Conservation (phyloP, 2,329 filamentous ascomycete genomes). For the Botrytis galanthina region DNA sequence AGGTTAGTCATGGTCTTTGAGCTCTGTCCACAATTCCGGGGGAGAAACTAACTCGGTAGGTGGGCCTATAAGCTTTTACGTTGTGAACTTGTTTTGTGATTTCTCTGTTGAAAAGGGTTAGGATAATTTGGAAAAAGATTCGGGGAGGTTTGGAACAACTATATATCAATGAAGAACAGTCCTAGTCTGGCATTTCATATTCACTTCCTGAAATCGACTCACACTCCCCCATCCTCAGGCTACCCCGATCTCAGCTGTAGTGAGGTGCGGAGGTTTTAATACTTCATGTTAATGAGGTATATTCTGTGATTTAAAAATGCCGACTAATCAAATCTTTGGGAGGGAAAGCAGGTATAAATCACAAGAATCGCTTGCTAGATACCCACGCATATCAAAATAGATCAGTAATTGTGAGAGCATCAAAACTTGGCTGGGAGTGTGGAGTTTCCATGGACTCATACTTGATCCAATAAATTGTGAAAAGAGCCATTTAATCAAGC, state of each 20-base stretch:
- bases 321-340: neutral
- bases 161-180: neutral
- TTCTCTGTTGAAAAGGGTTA: neutral
- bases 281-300: neutral
- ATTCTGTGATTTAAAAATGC: neutral
- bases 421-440: neutral
- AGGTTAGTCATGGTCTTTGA: neutral
- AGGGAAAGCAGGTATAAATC: neutral
- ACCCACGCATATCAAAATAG: neutral
- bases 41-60: neutral
- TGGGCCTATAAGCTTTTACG: neutral
- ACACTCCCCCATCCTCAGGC: neutral
- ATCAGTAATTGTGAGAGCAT: neutral
- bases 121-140: neutral
- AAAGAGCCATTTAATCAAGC: neutral
- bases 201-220: neutral
- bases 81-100: neutral
- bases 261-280: neutral
- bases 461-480: no score
- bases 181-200: neutral
- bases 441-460: neutral
- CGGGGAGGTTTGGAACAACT: no score
- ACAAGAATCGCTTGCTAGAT: neutral
- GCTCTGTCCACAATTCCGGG: neutral
- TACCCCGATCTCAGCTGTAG: no score